Evolutionary conservation across 495 filamentous ascomycete species (phyloP).

Genomic region (Amorphotheca resinae): DNA sequence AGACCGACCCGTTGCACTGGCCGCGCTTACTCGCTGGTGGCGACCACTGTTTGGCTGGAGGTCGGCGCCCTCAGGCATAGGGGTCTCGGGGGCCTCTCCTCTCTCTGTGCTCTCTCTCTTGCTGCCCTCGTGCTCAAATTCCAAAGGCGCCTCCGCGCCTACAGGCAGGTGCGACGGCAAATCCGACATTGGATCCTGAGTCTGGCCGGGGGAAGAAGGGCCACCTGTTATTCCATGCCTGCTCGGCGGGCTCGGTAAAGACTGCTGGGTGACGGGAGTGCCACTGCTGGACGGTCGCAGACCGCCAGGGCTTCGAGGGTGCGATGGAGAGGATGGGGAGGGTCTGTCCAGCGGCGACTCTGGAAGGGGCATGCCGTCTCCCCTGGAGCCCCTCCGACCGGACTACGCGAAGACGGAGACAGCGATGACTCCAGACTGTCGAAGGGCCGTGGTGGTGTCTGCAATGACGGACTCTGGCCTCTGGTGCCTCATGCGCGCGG

Average conservation of each 20-base stretch:
- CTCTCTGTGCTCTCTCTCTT: too few species aligned
- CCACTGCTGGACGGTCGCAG: conserved; percentile 15
- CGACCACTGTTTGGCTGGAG: background rate
- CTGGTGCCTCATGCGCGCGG: conserved; percentile 8
- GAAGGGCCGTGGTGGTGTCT: background rate
- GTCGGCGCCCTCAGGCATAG: background rate
- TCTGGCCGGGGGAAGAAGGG: conserved; percentile 4
- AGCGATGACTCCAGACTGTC: conserved; percentile 2
- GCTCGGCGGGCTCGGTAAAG: background rate
- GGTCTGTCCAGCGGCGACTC: conserved; percentile 21
- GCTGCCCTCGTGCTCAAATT: conserved; percentile 1
- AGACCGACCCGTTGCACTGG: background rate
- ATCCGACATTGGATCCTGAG: conserved; percentile 15
- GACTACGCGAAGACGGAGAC: background rate
- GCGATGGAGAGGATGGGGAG: conserved; percentile 18
- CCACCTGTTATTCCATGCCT: conserved; percentile 18
- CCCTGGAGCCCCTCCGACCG: conserved; percentile 7
- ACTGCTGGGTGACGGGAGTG: conserved; percentile 7
- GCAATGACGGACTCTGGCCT: too few species aligned
- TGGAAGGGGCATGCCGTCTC: conserved; percentile 19
- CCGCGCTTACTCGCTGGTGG: background rate
- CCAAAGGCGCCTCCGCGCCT: conserved; percentile 6
- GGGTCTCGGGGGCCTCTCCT: background rate
- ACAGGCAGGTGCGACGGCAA: too few species aligned
- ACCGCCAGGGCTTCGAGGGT: conserved; percentile 12